Base-by-base conservation (phyloP, 371 early-diverging fungal genomes). In the Nematocida sp. region DNA sequence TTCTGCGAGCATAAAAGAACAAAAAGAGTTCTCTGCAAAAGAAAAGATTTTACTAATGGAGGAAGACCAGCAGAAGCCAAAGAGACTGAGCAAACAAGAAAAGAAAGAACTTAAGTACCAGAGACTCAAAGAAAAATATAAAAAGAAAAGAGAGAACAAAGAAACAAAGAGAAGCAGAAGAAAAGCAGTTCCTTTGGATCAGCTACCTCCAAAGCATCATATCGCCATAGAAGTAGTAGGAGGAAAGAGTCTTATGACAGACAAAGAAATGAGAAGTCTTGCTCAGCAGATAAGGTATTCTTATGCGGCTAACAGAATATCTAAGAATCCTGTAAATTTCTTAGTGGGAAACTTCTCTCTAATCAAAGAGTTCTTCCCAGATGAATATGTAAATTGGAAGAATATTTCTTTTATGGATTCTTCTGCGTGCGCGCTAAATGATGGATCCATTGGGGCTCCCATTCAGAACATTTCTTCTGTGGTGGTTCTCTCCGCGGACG, bases 201-300 rank as follows among this genome's bases (percentile, higher is more conserved):
- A 65, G 48, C 25, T 1, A 35, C 20, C 0, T 11, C 42, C 66
- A 26, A 50, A 54, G 18, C 53, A 53, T 42, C 26, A 38, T 11
- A 28, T 65, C 7, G n/a, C 36, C 49, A 53, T 65, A 30, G 66
- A 65, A 53, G 38, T 65, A 28, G n/a, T 65, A 16, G 54, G 54
- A 3, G 66, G 66, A 20, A 13, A 20, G 13, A 39, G 38, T 0
- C 35, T 65, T 18, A 65, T 65, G 66, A 38, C 66, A 32, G 54
- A 65, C 7, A 65, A 65, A 65, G 66, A 65, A 20, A 65, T 65
- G 66, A 50, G 38, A 20, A 65, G 66, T 54, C 54, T 65, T 36
- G 38, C 26, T 11, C 51, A 53, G 66, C 66, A 65, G 28, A 65
- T 65, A 9, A 50, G 66, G 30, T 49, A 65, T 49, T 25, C 42